These are phyloP conservation scores for Tetrastigma voinierianum DNA, from an alignment of 164 flowering plant genomes.

Conservation along the genomic window DNA sequence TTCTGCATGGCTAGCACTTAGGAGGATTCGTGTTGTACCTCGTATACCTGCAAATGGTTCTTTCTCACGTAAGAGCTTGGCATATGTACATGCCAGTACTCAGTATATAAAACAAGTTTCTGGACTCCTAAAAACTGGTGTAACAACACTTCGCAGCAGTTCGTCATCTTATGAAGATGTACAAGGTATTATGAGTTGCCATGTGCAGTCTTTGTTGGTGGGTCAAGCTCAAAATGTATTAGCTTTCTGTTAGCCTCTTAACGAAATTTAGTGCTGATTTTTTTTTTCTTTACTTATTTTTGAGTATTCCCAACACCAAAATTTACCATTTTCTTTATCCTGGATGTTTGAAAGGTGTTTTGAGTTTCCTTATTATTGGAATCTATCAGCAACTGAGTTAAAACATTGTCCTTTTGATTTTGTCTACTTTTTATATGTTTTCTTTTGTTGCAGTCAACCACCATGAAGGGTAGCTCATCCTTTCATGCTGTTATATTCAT, in stretches of 20 bases:
- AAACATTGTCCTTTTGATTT: too few species aligned
- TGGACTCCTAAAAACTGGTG: constrained; percentile 74
- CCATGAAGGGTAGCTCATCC: too few species aligned
- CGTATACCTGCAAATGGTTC: constrained; percentile 58
- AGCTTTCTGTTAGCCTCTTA: neutral
- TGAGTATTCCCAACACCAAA: neutral
- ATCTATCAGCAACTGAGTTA: neutral
- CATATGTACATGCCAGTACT: constrained; percentile 77
- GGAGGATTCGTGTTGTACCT: constrained; percentile 48
- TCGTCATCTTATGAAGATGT: constrained; percentile 71
- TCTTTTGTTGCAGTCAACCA: too few species aligned
- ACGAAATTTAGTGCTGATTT: neutral
- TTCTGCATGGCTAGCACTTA: constrained; percentile 71
- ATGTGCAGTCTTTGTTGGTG: neutral
- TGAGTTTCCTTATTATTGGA: neutral
- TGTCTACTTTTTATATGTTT: too few species aligned
- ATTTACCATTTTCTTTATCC: neutral
- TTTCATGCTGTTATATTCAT: too few species aligned
- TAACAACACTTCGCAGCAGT: constrained; percentile 64
- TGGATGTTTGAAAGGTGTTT: neutral
- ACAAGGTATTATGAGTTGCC: constrained; percentile 52
- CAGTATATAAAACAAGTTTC: constrained; percentile 86
- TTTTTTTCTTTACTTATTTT: too few species aligned
- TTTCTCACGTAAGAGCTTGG: constrained; percentile 71
- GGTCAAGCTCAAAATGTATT: too few species aligned